Conservation (phyloP, 768 basidiomycete genomes). For the Lactifluus subvellereus region DNA sequence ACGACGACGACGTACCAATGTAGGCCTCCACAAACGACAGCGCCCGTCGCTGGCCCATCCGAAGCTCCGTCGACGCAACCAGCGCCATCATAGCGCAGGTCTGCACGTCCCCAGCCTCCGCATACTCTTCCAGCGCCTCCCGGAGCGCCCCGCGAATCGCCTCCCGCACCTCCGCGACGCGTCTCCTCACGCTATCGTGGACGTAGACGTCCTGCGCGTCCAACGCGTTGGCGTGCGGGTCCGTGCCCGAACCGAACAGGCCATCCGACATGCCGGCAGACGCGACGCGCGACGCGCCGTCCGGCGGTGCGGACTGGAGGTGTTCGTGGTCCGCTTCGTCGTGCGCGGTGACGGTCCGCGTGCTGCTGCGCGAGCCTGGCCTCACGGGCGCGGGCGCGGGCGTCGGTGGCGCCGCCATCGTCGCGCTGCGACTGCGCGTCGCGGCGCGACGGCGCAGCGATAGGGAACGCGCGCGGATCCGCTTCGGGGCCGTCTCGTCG, state of each 20-base stretch:
- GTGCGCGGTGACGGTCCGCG: conserved; percentile 59
- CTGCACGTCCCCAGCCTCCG: conserved; percentile 65
- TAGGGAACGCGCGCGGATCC: conserved; percentile 28
- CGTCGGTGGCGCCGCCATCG: conserved; percentile 25
- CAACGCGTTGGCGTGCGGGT: not conserved
- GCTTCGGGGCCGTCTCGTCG: conserved; percentile 11
- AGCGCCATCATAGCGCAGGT: conserved; percentile 70
- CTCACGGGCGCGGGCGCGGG: conserved; percentile 31
- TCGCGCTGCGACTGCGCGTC: conserved; percentile 9
- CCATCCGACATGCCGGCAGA: conserved; percentile 18
- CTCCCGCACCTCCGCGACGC: conserved; percentile 13
- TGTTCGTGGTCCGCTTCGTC: conserved; percentile 21
- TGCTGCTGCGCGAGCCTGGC: conserved; percentile 58
- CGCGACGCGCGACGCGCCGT: not conserved
- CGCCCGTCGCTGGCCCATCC: conserved; percentile 39
- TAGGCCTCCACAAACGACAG: conserved; percentile 63
- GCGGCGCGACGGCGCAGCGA: conserved; percentile 26
- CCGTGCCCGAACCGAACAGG: conserved; percentile 8
- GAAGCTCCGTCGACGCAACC: conserved; percentile 54
- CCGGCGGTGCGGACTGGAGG: not conserved
- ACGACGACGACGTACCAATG: conserved; percentile 45
- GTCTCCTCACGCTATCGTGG: conserved; percentile 7
- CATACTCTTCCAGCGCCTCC: conserved; percentile 19
- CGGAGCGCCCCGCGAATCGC: conserved; percentile 10
- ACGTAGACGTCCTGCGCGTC: conserved; percentile 9